phyloP scores from a whole-genome alignment of 2,329 filamentous ascomycete species.

The Chlorencoelia australis region DNA sequence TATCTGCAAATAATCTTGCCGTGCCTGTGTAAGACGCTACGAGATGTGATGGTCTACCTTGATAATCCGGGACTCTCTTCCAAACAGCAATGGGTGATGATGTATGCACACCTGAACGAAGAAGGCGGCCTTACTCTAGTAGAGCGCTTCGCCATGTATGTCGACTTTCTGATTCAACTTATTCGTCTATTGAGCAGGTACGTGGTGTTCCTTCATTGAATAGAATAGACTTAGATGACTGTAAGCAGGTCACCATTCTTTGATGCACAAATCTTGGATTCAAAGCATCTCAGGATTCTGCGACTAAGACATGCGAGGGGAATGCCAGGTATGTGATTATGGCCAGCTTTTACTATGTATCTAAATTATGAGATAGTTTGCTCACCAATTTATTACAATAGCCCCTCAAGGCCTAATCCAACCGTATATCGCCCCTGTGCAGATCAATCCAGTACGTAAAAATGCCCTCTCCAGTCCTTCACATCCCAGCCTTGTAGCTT shows the following conservation, averaged over 20 bases:
- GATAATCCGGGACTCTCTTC: slow-evolving; percentile 39
- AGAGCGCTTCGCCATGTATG: slow-evolving; percentile 45
- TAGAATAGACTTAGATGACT: slow-evolving; percentile 10
- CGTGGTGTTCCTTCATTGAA: slow-evolving; percentile 6
- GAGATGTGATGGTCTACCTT: slow-evolving; percentile 42
- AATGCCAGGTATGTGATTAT: slow-evolving; percentile 31
- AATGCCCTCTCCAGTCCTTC: neutral
- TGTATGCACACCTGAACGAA: slow-evolving; percentile 45
- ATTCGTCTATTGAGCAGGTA: slow-evolving; percentile 43
- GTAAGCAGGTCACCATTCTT: slow-evolving; percentile 39
- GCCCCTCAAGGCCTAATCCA: slow-evolving; percentile 15
- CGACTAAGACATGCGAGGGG: slow-evolving; percentile 42
- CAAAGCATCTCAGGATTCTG: slow-evolving; percentile 38
- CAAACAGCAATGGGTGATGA: slow-evolving; percentile 45
- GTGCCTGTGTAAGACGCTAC: slow-evolving; percentile 41
- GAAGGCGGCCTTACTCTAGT: slow-evolving; percentile 42
- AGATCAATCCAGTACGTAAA: slow-evolving; percentile 15
- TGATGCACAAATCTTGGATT: slow-evolving; percentile 45
- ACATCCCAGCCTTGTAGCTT: slow-evolving; percentile 3
- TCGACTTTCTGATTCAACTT: slow-evolving; percentile 41
- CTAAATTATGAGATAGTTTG: no score
- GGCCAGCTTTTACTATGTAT: no score
- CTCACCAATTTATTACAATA: no score
- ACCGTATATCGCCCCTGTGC: slow-evolving; percentile 13
- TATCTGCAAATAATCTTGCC: slow-evolving; percentile 48